phyloP scores from a whole-genome alignment of 495 filamentous ascomycete species.

The Neurospora sp. region DNA sequence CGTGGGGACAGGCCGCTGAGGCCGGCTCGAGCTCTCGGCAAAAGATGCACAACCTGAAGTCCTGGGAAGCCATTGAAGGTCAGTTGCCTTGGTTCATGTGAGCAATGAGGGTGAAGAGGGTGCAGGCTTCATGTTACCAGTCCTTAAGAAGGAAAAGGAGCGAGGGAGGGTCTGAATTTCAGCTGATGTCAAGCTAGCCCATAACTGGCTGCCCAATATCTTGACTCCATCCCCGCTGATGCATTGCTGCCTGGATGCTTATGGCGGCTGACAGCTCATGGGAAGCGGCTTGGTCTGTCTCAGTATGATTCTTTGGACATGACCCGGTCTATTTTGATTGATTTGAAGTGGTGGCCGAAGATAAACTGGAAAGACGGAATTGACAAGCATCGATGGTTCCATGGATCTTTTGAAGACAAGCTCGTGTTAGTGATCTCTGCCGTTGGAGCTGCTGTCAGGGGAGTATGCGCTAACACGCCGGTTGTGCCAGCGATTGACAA shows the following conservation, averaged over 20 bases:
- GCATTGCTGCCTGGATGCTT: background rate
- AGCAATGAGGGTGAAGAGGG: background rate
- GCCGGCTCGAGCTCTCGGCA: slow-evolving; percentile 1
- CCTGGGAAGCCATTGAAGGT: background rate
- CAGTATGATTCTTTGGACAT: background rate
- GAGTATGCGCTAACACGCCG: background rate
- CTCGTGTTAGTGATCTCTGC: background rate
- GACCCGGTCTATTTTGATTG: background rate
- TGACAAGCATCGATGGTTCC: background rate
- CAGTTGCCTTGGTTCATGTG: background rate
- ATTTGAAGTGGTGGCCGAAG: background rate
- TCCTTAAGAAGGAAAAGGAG: too few species aligned
- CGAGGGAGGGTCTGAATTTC: too few species aligned
- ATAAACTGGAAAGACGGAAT: background rate
- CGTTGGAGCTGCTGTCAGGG: background rate
- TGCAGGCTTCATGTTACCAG: background rate
- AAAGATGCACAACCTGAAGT: slow-evolving; percentile 7
- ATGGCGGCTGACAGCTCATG: background rate
- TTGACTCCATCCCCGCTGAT: background rate
- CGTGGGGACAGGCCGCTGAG: background rate
- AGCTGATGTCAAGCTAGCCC: background rate
- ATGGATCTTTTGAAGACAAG: background rate
- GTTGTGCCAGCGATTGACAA: background rate
- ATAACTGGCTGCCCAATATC: background rate
- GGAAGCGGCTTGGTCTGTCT: background rate